Conservation (phyloP, 441 rosid genomes). For the Theobroma grandiflorum region DNA sequence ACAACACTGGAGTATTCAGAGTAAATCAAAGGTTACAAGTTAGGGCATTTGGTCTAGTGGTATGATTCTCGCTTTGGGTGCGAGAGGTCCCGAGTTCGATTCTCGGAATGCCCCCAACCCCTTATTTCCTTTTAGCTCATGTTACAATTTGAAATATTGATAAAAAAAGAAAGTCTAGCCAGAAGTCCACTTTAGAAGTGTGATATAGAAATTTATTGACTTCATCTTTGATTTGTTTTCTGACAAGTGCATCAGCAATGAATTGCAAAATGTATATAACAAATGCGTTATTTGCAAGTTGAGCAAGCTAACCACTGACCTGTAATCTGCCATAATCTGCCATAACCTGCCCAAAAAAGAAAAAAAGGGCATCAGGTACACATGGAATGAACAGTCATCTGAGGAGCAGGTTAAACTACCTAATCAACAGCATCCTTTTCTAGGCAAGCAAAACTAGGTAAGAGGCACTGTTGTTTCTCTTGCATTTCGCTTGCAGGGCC, state of each 20-base stretch:
- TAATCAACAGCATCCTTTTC: neutral
- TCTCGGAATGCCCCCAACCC: slow-evolving; percentile 42
- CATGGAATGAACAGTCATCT: neutral
- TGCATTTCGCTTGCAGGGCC: neutral
- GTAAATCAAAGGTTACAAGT: no score
- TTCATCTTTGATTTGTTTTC: neutral
- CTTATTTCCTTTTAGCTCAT: neutral
- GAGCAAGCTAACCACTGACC: neutral
- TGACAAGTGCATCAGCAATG: neutral
- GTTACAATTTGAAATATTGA: neutral
- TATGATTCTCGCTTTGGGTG: slow-evolving; percentile 67
- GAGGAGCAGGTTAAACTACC: neutral
- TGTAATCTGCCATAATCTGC: neutral
- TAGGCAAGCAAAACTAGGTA: neutral
- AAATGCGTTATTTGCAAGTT: neutral
- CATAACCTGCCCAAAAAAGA: neutral
- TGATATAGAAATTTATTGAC: neutral
- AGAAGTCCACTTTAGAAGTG: slow-evolving; percentile 1
- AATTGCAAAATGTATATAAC: neutral
- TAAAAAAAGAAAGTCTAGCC: neutral
- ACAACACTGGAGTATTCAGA: no score
- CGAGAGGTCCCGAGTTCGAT: slow-evolving; percentile 66
- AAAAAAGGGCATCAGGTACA: neutral
- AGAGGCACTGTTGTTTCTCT: neutral
- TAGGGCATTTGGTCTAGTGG: slow-evolving; percentile 67